Conservation (phyloP, 768 basidiomycete genomes). For the Lentinula edodes region DNA sequence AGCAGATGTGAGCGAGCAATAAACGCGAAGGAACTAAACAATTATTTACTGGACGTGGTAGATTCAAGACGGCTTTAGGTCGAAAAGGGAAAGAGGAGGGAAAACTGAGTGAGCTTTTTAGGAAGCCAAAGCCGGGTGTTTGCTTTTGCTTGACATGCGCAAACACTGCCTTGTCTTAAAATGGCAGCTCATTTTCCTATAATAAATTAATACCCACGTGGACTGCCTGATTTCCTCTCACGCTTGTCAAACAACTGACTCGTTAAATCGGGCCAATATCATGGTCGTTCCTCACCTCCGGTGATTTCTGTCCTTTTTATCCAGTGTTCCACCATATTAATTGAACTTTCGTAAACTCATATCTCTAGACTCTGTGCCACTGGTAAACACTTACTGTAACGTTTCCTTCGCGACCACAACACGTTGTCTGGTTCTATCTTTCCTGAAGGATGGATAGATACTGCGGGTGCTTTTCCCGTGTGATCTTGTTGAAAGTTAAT, state of each 20-base stretch:
- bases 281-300: background rate
- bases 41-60: background rate
- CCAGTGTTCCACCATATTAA: background rate
- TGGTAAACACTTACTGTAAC: background rate
- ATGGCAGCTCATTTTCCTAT: background rate
- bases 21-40: background rate
- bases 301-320: background rate
- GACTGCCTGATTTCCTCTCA: background rate
- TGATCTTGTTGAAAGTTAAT: background rate
- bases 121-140: background rate
- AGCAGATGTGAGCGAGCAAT: background rate
- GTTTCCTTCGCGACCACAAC: conserved; percentile 2
- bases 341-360: background rate
- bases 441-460: background rate
- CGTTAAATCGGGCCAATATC: background rate
- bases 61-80: conserved; percentile 1
- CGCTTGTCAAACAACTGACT: background rate
- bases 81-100: conserved; percentile 5
- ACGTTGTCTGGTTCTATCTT: background rate
- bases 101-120: background rate
- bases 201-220: background rate
- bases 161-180: background rate
- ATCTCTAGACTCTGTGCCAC: background rate
- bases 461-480: background rate
- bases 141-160: background rate